These are phyloP conservation scores for Nematocida ironsii DNA, from an alignment of 371 early-diverging fungal species.

Conservation along the genomic window DNA sequence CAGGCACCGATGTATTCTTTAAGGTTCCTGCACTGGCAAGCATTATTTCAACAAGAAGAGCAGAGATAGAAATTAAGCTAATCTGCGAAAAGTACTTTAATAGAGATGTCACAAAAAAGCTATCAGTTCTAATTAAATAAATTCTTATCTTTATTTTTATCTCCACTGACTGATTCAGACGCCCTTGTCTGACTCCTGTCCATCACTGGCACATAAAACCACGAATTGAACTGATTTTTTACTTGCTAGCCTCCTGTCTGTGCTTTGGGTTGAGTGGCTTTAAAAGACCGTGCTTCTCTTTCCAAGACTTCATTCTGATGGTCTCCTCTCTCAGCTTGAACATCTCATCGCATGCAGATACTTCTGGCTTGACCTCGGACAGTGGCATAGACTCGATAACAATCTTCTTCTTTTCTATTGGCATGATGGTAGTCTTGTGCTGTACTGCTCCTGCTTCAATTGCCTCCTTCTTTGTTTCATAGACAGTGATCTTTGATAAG, in stretches of 20 bases:
- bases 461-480: constrained; percentile 62
- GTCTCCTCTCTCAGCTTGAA: constrained; percentile 40
- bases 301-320: constrained; percentile 27
- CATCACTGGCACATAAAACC: neutral
- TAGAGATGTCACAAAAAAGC: constrained; percentile 12
- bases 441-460: constrained; percentile 60
- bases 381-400: constrained; percentile 57
- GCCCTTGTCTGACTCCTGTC: neutral
- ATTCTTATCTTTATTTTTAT: neutral
- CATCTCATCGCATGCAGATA: constrained; percentile 23
- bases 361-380: constrained; percentile 53
- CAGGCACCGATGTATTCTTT: constrained; percentile 31
- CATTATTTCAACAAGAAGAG: constrained; percentile 6
- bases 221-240: neutral
- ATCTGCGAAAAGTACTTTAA: constrained; percentile 33
- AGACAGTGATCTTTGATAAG: constrained; percentile 71
- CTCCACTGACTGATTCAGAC: neutral
- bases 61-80: constrained; percentile 16
- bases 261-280: constrained; percentile 20
- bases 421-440: constrained; percentile 66
- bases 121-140: constrained; percentile 37
- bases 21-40: constrained; percentile 30
- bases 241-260: neutral
- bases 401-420: constrained; percentile 44
- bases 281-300: constrained; percentile 22